phyloP scores from a whole-genome alignment of 345 rosid genomes.

The Citrus hindsii region DNA sequence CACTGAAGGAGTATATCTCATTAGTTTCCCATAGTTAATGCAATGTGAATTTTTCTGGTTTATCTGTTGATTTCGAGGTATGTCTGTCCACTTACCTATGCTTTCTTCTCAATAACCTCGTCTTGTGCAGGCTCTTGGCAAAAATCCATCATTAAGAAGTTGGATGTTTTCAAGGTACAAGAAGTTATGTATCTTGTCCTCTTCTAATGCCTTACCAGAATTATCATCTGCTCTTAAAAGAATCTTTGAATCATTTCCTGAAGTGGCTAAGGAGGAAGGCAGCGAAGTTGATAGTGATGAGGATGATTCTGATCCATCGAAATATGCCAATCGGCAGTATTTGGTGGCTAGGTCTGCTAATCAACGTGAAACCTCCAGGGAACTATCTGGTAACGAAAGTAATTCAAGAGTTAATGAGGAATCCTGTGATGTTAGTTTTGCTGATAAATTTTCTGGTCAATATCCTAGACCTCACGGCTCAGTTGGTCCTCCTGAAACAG shows the following conservation, averaged over 20 bases:
- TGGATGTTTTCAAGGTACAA: constrained; percentile 68
- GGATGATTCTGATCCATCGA: constrained; percentile 43
- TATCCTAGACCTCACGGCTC: constrained; percentile 36
- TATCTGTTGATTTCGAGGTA: neutral
- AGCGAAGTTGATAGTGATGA: constrained; percentile 56
- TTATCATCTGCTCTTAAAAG: constrained; percentile 48
- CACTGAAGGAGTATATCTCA: neutral
- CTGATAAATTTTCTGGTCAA: constrained; percentile 30
- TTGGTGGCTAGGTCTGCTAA: constrained; percentile 27
- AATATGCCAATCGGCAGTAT: constrained; percentile 21
- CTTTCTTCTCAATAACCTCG: constrained; percentile 7
- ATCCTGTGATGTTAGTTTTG: constrained; percentile 21
- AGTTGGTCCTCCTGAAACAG: constrained; percentile 30
- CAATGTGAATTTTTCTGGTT: neutral
- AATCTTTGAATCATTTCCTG: constrained; percentile 44
- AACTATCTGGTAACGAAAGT: constrained; percentile 29
- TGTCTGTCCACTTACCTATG: neutral
- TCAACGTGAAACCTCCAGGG: constrained; percentile 29
- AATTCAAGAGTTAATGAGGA: constrained; percentile 22
- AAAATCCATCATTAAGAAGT: constrained; percentile 51
- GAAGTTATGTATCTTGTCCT: constrained; percentile 43
- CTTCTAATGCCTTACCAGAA: constrained; percentile 45
- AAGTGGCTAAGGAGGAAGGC: constrained; percentile 44
- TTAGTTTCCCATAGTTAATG: neutral
- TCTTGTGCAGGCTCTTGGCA: constrained; percentile 61